Evolutionary conservation across 2,329 filamentous ascomycete genomes (phyloP).

Genomic region (Thermoascus crustaceus): DNA sequence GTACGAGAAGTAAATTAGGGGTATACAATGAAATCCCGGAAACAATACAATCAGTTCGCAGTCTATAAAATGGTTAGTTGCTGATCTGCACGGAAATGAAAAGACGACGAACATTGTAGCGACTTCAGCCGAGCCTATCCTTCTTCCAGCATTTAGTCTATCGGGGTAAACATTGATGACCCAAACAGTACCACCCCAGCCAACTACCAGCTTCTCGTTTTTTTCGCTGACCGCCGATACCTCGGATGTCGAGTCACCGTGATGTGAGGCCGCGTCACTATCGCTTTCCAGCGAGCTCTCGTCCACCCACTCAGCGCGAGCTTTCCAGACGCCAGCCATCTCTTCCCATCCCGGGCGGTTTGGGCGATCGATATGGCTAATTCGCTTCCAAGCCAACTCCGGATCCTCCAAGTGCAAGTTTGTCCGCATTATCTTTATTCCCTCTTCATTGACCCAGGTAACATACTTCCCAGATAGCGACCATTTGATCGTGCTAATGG

Average conservation of each 20-base stretch:
- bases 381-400: constrained; percentile 87
- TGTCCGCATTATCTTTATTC: constrained; percentile 95
- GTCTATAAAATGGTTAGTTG: constrained; percentile 42
- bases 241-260: constrained; percentile 35
- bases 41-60: constrained; percentile 95
- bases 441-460: constrained; percentile 92
- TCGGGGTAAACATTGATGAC: constrained; percentile 83
- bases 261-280: constrained; percentile 39
- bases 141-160: constrained; percentile 49
- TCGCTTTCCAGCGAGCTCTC: constrained; percentile 69
- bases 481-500: constrained; percentile 89
- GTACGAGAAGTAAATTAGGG: constrained; percentile 77
- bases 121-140: constrained; percentile 76
- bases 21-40: constrained; percentile 96
- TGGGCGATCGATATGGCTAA: constrained; percentile 85
- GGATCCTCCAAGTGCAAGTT: constrained; percentile 73
- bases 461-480: constrained; percentile 87
- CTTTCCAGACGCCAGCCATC: constrained; percentile 94
- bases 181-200: constrained; percentile 96
- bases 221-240: constrained; percentile 36
- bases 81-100: constrained; percentile 17
- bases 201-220: constrained; percentile 73
- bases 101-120: constrained; percentile 70
- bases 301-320: constrained; percentile 86
- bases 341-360: constrained; percentile 85